Base-by-base conservation (phyloP, 2,329 filamentous ascomycete genomes). In the Aspergillus japonicus region DNA sequence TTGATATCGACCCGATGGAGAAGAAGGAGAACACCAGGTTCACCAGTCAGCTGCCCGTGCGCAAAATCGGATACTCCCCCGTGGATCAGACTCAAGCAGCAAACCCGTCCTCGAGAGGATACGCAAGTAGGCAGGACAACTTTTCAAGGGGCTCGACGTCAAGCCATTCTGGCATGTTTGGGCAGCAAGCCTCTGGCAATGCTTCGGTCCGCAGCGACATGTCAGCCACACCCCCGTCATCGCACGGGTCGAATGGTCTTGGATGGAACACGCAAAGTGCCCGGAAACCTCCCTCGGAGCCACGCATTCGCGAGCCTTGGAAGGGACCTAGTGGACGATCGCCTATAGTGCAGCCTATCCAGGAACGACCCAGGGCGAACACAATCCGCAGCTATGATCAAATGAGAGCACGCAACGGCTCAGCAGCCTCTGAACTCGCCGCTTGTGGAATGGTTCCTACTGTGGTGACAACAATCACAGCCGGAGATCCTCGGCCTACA, bases 321-420 rank as follows among this genome's bases (percentile, higher is more conserved):
- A 88, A 87, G 67, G 89, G 89, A 19, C 86, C 87, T 42, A 91
- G 87, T 71, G 90, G 90, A 29, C 85, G 89, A 64, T 82, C 82
- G 47, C 80, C 84, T 39, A 80, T 91, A 58, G 83, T 90, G 35
- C 82, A 83, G 49, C 87, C 89, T 3, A 82, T 91, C 42, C 82
- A 80, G 68, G 88, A 91, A 69, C 84, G 85, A 39, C 78, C 77
- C 47, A 77, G 80, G 60, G 83, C 82, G 14, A 76, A 82, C 12
- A 50, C 64, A 33, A 61, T 65, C 47, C 58, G 61, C 57, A 71
- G 63, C 56, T 64, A 61, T 57, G 63, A 63, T 52, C 57, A 66
- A 16, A 44, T 62, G 44, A 57, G 59, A 39, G 60, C 61, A 42
- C 16, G 78, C 77, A 64, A 61, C 55, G 56, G 65, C 56, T 49